These are phyloP conservation scores for Dipodascus albidus DNA, from an alignment of 805 yeast genomes.

Conservation along the genomic window DNA sequence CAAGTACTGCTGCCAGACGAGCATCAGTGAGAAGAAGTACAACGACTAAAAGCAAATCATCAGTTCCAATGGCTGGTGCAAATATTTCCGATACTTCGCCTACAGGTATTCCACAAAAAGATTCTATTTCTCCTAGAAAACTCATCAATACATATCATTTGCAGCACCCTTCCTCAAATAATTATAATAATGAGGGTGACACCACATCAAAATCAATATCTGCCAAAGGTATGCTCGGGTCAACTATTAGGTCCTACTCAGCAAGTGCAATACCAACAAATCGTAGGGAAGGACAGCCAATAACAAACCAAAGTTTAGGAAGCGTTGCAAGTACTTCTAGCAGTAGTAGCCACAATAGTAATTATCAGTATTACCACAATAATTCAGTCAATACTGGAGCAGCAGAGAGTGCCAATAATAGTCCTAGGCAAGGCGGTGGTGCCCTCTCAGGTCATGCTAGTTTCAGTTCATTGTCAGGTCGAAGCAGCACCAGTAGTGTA, in stretches of 20 bases:
- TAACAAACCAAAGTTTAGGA: background rate
- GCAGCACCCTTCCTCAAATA: background rate
- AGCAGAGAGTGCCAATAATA: background rate
- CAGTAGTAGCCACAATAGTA: background rate
- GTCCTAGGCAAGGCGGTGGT: background rate
- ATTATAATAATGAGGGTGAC: background rate
- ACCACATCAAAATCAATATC: background rate
- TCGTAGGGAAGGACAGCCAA: background rate
- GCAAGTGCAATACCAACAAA: background rate
- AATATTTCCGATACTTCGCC: background rate
- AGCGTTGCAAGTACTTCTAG: background rate
- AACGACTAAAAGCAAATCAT: background rate
- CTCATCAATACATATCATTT: background rate
- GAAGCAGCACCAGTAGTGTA: background rate
- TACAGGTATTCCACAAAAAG: background rate
- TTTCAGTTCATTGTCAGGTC: background rate
- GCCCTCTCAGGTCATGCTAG: background rate
- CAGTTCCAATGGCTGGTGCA: background rate
- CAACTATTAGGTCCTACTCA: background rate
- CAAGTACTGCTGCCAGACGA: background rate
- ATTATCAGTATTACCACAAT: background rate
- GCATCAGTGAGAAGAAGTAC: background rate
- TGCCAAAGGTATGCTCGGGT: background rate
- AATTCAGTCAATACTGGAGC: background rate
- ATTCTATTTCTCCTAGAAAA: background rate